Evolutionary conservation across 768 basidiomycete genomes (phyloP), one percentile per base, ranked within the genome.

Genomic region (Psilocybe tampanensis): DNA sequence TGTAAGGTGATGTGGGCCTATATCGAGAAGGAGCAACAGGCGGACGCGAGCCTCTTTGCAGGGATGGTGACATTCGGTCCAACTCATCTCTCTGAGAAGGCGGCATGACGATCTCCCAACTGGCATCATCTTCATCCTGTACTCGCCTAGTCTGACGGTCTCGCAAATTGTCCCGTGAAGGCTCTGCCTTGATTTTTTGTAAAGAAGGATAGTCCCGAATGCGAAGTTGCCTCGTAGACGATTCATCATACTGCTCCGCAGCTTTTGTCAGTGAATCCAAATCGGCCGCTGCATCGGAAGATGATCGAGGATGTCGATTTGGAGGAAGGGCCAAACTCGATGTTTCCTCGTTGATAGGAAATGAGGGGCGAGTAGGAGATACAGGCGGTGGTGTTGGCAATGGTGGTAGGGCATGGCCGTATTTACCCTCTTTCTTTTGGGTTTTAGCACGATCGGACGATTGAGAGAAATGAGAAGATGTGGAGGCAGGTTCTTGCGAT

Each of bases 251-350:
- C 52, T 70, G 71, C 60, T 84, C 80, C n/a, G 74, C 65, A 21
- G 70, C 63, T 54, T 72, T 77, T 44, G 76, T 63, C 15, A 70
- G 64, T 42, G 70, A 69, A 55, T 85, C 83, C 24, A 80, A 74
- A 43, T 86, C 81, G 36, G 72, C 72, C 33, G 74, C 78, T 19
- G 80, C 78, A 68, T 86, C 84, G 2, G 85, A 84, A 23, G 77
- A 77, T 13, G 80, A 72, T 56, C 80, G 76, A 44, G 67, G 63
- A 62, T 83, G 82, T 58, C 72, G 61, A 49, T 64, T 55, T 22
- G 69, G 60, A 36, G 78, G 68, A 13, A 72, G 69, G 1, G 69
- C 60, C 6, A 77, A 59, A n/a, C 70, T 69, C 18, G 50, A 45
- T 8, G 60, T 44, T 22, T 82, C 79, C 21, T 80, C 78, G 34